Conservation (phyloP, 2,329 filamentous ascomycete genomes). For the Botryotinia calthae region DNA sequence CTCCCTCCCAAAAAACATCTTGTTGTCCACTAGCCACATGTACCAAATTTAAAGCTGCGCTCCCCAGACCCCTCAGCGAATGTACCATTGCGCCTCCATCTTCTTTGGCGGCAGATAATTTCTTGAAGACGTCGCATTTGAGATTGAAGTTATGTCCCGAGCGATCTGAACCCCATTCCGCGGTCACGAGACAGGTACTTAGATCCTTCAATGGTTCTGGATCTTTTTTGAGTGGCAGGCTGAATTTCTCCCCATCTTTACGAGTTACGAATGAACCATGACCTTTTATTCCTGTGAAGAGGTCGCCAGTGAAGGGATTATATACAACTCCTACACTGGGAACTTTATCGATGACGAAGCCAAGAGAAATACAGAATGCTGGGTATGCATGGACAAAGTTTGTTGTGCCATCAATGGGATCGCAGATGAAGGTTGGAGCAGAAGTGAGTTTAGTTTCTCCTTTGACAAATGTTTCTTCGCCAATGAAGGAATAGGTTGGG, state of each 20-base stretch:
- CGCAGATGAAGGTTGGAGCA: constrained; percentile 74
- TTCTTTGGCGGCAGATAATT: constrained; percentile 56
- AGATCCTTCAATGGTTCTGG: constrained; percentile 59
- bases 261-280: constrained; percentile 58
- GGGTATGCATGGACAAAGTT: constrained; percentile 80
- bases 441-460: constrained; percentile 59
- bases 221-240: constrained; percentile 47
- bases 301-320: constrained; percentile 69
- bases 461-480: constrained; percentile 73
- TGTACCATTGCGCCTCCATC: constrained; percentile 74
- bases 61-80: constrained; percentile 66
- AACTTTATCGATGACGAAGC: constrained; percentile 59
- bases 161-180: constrained; percentile 72
- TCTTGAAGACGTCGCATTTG: constrained; percentile 65
- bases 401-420: constrained; percentile 79
- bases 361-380: constrained; percentile 73
- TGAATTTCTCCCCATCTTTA: constrained; percentile 41
- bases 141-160: constrained; percentile 68
- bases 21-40: constrained; percentile 67
- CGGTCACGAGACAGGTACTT: constrained; percentile 61
- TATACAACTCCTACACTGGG: constrained; percentile 74
- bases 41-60: constrained; percentile 73
- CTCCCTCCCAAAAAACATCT: constrained; percentile 79
- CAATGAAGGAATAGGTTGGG: constrained; percentile 63
- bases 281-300: constrained; percentile 69